Conservation (phyloP, 768 basidiomycete species). For the Pseudohyphozyma bogoriensis region DNA sequence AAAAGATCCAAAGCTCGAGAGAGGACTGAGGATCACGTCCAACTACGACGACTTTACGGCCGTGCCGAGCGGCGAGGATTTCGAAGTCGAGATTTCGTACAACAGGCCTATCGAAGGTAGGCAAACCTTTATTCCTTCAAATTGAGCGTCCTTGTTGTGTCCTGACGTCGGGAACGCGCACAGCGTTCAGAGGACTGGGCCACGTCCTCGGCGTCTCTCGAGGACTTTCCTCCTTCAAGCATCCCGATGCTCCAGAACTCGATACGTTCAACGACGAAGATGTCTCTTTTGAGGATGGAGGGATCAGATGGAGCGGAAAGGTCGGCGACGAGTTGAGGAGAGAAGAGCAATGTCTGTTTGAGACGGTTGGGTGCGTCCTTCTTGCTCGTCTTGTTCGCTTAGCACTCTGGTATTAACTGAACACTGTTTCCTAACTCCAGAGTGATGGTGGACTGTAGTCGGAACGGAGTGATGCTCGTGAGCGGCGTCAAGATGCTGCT, state of each 20-base stretch:
- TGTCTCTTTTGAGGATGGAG: not conserved
- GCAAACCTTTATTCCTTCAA: not conserved
- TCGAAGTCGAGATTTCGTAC: conserved; percentile 19
- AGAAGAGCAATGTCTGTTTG: conserved; percentile 27
- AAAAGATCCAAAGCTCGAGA: not conserved
- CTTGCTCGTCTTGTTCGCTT: too few species aligned
- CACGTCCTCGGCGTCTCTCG: conserved; percentile 26
- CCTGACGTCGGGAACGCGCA: not conserved
- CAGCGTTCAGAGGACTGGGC: conserved; percentile 29
- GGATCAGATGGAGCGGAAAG: conserved; percentile 18
- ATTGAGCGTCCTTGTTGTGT: too few species aligned
- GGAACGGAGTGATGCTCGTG: conserved; percentile 28
- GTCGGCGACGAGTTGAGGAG: conserved; percentile 16
- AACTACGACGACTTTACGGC: conserved; percentile 23
- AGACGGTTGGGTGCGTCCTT: conserved; percentile 25
- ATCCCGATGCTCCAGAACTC: conserved; percentile 6
- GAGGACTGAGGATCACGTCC: conserved; percentile 9
- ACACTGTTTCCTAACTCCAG: not conserved
- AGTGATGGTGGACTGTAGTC: conserved; percentile 31
- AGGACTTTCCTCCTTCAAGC: conserved; percentile 16
- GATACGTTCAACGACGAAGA: conserved; percentile 11
- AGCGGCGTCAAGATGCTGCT: conserved; percentile 21
- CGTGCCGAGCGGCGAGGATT: not conserved
- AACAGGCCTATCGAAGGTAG: conserved; percentile 23
- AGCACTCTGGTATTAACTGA: not conserved